Evolutionary conservation across 2,329 filamentous ascomycete genomes (phyloP).

Genomic region (Claviceps sp.): DNA sequence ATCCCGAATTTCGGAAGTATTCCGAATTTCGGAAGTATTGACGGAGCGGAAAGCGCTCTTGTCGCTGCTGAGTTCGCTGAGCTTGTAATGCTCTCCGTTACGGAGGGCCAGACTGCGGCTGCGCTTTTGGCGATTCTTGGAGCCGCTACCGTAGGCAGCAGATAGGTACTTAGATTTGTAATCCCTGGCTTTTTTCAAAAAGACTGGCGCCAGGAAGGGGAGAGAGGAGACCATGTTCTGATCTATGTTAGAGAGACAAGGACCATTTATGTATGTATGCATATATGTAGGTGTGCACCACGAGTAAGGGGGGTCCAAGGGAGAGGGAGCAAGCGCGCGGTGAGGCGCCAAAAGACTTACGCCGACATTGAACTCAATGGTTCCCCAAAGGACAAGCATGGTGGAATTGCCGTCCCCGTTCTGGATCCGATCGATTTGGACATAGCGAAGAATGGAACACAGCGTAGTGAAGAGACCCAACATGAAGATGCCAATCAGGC

Average conservation of each 20-base stretch:
- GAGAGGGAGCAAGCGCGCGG: neutral
- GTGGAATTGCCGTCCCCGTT: conserved; percentile 40
- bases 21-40: conserved; percentile 20
- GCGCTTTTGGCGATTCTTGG: conserved; percentile 10
- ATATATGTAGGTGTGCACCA: too few species aligned
- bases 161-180: conserved; percentile 25
- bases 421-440: conserved; percentile 36
- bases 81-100: conserved; percentile 21
- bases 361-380: conserved; percentile 43
- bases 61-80: conserved; percentile 23
- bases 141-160: conserved; percentile 7
- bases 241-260: neutral
- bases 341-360: conserved; percentile 20
- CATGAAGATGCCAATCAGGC: conserved; percentile 36
- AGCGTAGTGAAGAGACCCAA: conserved; percentile 41
- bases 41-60: conserved; percentile 16
- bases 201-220: conserved; percentile 31
- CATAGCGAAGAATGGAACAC: conserved; percentile 38
- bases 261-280: too few species aligned
- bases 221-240: conserved; percentile 34
- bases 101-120: conserved; percentile 14
- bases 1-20: conserved; percentile 23
- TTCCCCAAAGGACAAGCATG: conserved; percentile 42
- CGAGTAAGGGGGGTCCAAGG: too few species aligned
- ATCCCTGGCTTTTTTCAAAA: conserved; percentile 26